These are phyloP conservation scores for Didymella pomorum DNA, from an alignment of 2,329 filamentous ascomycete species.

Conservation along the genomic window DNA sequence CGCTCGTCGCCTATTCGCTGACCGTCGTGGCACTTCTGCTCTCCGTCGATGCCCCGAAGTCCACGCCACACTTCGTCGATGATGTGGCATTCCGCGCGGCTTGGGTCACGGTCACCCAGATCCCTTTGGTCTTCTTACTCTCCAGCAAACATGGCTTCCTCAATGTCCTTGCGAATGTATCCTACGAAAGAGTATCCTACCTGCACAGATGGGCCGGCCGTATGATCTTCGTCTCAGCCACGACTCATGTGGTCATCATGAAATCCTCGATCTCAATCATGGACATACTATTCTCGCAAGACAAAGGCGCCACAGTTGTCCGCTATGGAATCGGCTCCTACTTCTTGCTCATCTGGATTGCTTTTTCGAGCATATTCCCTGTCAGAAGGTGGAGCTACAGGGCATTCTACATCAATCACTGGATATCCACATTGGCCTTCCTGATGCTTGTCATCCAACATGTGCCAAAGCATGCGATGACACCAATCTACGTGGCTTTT, in stretches of 20 bases:
- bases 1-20: conserved; percentile 16
- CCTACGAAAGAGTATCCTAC: conserved; percentile 37
- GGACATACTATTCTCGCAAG: conserved; percentile 32
- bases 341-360: conserved; percentile 35
- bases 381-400: conserved; percentile 37
- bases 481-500: conserved; percentile 32
- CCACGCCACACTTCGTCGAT: conserved; percentile 36
- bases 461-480: conserved; percentile 34
- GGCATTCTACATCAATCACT: conserved; percentile 41
- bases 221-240: conserved; percentile 37
- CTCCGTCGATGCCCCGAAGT: conserved; percentile 32
- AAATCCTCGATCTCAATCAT: conserved; percentile 32
- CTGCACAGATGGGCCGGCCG: conserved; percentile 38
- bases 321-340: conserved; percentile 40
- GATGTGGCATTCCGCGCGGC: conserved; percentile 43
- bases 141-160: conserved; percentile 37
- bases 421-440: conserved; percentile 33
- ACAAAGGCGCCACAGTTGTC: conserved; percentile 32
- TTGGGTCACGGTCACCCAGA: conserved; percentile 40
- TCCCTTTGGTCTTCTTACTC: conserved; percentile 39
- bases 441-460: conserved; percentile 34
- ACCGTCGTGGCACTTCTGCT: conserved; percentile 23
- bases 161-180: conserved; percentile 29
- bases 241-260: conserved; percentile 38
- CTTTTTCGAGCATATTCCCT: conserved; percentile 31